Evolutionary conservation across 164 flowering plant genomes (phyloP), one percentile per base, ranked within the genome.

Genomic region (Euptelea pleiosperma): DNA sequence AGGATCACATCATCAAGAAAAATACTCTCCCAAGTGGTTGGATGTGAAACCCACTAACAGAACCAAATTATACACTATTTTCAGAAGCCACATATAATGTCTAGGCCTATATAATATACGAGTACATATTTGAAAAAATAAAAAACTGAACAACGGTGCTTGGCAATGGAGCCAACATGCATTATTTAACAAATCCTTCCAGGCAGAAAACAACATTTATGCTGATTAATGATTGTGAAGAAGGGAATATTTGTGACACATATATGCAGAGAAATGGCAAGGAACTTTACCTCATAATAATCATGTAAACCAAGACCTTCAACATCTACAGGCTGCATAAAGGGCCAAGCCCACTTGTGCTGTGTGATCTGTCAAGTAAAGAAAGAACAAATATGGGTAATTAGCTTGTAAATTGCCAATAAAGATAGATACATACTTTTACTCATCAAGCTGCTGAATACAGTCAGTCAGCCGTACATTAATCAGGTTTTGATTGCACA

Each of bases 291-390:
- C 88, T 85, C 73, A 68, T 87, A 80, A 69, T 86, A 91, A 66
- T 93, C 97, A 69, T 77, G 74, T 52, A 91, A 62, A 44, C 80
- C 84, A 73, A 88, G 93, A 45, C 81, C 85, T 57, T 83, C 80
- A 51, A 83, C 95, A 77, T 89, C 97, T 48, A 94, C 95, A 52
- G 97, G 95, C 31, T 88, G 72, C 93, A 83, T 64, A 67, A 86
- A 91, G 12, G 97, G 96, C 80, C 84, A 73, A 1, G 96, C 94
- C 93, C 96, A 93, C 69, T 77, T 82, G 82, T 88, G 96, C 51
- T 76, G 85, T 11, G 79, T 82, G 39, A 90, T 72, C 97, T 93
- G 86, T 36, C 33, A 66, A 66, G 48, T 31, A 34, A 46, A 44
- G n/a, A n/a, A 29, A 45, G 16, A 31, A 37, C 25, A 52, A 21